These are phyloP conservation scores for Capsella rubella DNA, from an alignment of 441 rosid genomes.

Conservation along the genomic window DNA sequence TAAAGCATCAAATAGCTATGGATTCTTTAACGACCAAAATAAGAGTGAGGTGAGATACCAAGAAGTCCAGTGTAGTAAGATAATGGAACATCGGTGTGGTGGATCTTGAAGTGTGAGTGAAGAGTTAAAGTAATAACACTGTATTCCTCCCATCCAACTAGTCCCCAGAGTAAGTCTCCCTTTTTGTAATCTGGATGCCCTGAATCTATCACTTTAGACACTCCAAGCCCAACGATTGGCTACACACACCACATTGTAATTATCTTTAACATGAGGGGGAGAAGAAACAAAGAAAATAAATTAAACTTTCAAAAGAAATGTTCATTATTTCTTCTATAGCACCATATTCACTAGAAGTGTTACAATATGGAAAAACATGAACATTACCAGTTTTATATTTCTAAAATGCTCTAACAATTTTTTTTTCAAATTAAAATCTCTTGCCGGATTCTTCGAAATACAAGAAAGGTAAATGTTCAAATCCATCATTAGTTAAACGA, in stretches of 20 bases:
- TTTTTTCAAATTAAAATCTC: background rate
- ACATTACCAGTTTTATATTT: background rate
- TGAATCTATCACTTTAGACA: slow-evolving; percentile 57
- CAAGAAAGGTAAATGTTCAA: too few relatives aligned
- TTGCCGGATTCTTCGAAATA: background rate
- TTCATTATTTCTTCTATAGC: background rate
- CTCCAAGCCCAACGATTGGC: slow-evolving; percentile 58
- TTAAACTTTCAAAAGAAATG: background rate
- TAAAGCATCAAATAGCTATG: slow-evolving; percentile 2
- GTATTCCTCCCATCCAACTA: slow-evolving; percentile 64
- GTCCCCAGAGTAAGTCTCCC: slow-evolving; percentile 71
- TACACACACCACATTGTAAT: slow-evolving; percentile 38
- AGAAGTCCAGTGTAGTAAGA: slow-evolving; percentile 64
- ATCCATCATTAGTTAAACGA: background rate
- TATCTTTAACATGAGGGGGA: background rate
- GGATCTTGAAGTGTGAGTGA: slow-evolving; percentile 48
- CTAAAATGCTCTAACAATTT: background rate
- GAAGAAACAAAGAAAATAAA: background rate
- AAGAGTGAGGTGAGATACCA: slow-evolving; percentile 45
- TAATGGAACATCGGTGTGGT: slow-evolving; percentile 56
- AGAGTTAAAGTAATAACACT: slow-evolving; percentile 44
- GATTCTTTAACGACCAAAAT: background rate
- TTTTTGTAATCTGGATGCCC: slow-evolving; percentile 50
- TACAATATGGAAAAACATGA: background rate
- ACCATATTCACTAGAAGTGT: background rate